Conservation (phyloP, 1,139 yeast species). For the Kurtzmaniella natalensis region DNA sequence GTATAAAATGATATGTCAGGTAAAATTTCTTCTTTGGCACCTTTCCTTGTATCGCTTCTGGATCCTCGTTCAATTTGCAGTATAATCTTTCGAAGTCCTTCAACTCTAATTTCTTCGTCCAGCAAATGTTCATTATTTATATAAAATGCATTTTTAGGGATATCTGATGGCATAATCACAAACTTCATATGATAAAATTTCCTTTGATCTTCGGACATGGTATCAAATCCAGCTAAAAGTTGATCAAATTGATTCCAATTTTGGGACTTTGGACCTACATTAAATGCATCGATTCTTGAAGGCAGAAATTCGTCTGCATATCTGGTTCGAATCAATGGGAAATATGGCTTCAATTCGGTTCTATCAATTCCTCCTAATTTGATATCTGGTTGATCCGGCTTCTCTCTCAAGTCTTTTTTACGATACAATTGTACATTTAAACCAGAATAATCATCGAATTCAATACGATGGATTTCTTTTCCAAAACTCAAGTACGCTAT, state of each 20-base stretch:
- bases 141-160: conserved; percentile 53
- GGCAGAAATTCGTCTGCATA: conserved; percentile 67
- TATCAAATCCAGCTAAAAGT: conserved; percentile 80
- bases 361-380: conserved; percentile 16
- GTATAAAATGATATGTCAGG: conserved; percentile 87
- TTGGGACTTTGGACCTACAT: conserved; percentile 48
- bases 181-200: conserved; percentile 70
- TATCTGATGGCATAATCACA: conserved; percentile 73
- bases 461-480: conserved; percentile 79
- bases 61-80: conserved; percentile 60
- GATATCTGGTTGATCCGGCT: conserved; percentile 18
- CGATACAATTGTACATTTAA: conserved; percentile 75
- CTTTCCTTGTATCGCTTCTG: conserved; percentile 17
- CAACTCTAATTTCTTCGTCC: conserved; percentile 82
- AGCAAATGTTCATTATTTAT: conserved; percentile 58
- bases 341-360: conserved; percentile 23
- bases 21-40: conserved; percentile 46
- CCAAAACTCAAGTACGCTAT: conserved; percentile 72
- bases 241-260: conserved; percentile 96
- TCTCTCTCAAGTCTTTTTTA: conserved; percentile 9
- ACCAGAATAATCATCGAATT: conserved; percentile 63
- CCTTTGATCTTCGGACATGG: conserved; percentile 50
- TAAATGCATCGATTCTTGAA: conserved; percentile 54
- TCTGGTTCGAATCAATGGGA: conserved; percentile 68
- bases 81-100: conserved; percentile 76